phyloP scores from a whole-genome alignment of 768 basidiomycete genomes.

The Gyrodon lividus region DNA sequence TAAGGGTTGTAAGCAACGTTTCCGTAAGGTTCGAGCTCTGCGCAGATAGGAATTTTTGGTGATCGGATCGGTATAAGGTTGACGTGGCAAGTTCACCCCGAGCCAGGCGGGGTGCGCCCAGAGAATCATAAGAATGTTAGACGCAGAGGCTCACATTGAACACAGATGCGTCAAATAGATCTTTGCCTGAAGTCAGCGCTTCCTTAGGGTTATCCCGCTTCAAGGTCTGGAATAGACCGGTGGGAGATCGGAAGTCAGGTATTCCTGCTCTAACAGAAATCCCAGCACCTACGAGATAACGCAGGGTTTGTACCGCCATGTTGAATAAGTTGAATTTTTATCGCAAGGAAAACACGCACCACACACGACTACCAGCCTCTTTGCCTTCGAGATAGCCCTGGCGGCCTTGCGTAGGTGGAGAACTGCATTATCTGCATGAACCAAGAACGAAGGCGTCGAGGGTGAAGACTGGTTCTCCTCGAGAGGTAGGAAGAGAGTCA shows the following conservation, averaged over 20 bases:
- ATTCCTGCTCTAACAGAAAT: slow-evolving; percentile 87
- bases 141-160: slow-evolving; percentile 61
- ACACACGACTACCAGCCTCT: slow-evolving; percentile 81
- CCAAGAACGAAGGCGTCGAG: slow-evolving; percentile 54
- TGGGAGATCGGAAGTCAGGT: slow-evolving; percentile 83
- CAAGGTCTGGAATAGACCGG: slow-evolving; percentile 75
- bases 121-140: slow-evolving; percentile 2
- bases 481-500: slow-evolving; percentile 69
- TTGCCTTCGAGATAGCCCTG: slow-evolving; percentile 74
- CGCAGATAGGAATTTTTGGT: not conserved
- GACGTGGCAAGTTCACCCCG: not conserved
- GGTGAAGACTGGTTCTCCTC: slow-evolving; percentile 47
- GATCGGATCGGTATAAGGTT: not conserved
- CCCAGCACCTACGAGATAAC: slow-evolving; percentile 63
- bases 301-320: not conserved
- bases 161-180: slow-evolving; percentile 88
- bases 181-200: slow-evolving; percentile 71
- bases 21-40: slow-evolving; percentile 1
- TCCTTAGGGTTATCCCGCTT: slow-evolving; percentile 79
- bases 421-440: slow-evolving; percentile 42
- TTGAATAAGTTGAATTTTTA: slow-evolving; percentile 12
- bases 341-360: slow-evolving; percentile 48
- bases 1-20: slow-evolving; percentile 21
- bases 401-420: slow-evolving; percentile 53
- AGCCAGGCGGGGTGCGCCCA: slow-evolving; percentile 1